These are phyloP conservation scores for Fragaria ananassa DNA, from an alignment of 306 rosid species.

Conservation along the genomic window DNA sequence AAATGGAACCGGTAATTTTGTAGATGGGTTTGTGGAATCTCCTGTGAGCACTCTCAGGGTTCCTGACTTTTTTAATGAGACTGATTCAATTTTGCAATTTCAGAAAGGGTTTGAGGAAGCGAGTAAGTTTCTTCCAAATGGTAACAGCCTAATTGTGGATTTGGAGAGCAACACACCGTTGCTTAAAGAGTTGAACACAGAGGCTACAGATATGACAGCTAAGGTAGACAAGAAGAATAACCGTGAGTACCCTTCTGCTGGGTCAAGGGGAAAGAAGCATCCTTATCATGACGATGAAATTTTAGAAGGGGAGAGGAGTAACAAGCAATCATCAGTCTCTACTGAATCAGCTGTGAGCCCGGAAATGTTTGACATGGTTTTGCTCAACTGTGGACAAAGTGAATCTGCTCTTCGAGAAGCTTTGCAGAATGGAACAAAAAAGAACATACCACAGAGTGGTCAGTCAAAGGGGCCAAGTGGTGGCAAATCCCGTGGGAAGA, in stretches of 20 bases:
- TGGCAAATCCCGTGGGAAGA: conserved; percentile 34
- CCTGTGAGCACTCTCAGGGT: conserved; percentile 31
- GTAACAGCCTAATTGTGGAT: conserved; percentile 15
- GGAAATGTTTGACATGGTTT: conserved; percentile 36
- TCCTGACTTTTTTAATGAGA: conserved; percentile 23
- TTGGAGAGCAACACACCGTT: conserved; percentile 14
- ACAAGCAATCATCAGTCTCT: conserved; percentile 30
- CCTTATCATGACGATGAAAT: conserved; percentile 11
- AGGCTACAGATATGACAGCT: conserved; percentile 15
- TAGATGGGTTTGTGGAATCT: conserved; percentile 31
- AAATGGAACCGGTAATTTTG: conserved; percentile 13
- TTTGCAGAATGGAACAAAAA: conserved; percentile 25
- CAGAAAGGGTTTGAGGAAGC: conserved; percentile 38
- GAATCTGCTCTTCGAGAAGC: conserved; percentile 23
- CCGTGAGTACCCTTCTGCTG: conserved; percentile 8
- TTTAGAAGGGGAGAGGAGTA: conserved; percentile 28
- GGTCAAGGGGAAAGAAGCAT: conserved; percentile 33
- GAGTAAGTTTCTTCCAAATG: conserved; percentile 35
- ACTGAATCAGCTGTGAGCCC: conserved; percentile 31
- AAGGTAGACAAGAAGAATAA: conserved; percentile 18
- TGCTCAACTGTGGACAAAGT: conserved; percentile 19
- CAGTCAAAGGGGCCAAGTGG: conserved; percentile 28
- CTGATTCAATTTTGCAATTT: conserved; percentile 30
- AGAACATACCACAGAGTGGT: conserved; percentile 22
- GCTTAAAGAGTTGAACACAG: conserved; percentile 22